Base-by-base conservation (phyloP, 31 red algal species). In the Odonthalia washingtoniensis region DNA sequence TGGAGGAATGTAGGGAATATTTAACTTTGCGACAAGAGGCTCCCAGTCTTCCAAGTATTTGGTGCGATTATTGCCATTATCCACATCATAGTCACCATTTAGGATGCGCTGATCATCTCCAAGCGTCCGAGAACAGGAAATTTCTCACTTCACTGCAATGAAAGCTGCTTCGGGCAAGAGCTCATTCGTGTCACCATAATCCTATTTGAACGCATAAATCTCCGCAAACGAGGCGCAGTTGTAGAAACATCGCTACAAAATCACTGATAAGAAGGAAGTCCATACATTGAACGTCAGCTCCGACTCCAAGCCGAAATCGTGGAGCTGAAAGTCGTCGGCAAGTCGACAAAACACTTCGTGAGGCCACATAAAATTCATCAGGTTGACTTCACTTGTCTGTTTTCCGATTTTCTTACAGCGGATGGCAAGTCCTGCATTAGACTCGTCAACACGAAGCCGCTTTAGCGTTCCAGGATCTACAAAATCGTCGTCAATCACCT, bases 61-160 rank as follows among this genome's bases (percentile, higher is more conserved):
- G n/a, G n/a, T n/a, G n/a, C n/a, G n/a, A n/a, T n/a, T n/a, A n/a
- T n/a, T 61, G 52, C 52, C 52, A 61, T 14, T 24, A 14, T 61
- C 16, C 14, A 61, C 16, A 61, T 17, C 52, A 24, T 61, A 61
- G 52, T 61, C 52, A 61, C 52, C 24, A 24, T 61, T 61, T 24
- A 61, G 24, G 52, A 61, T 61, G 24, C 52, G 52, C 24, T 61
- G 52, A 24, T 61, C 14, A n/a, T n/a, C n/a, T n/a, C n/a, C n/a
- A n/a, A n/a, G n/a, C n/a, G 52, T 61, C 52, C 52, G 16, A 17
- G 52, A 61, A 61, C 52, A 61, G 52, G 52, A 61, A 61, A 61
- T 14, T 61, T 24, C 52, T 61, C 52, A 17, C 52, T 61, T 61
- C 52, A 61, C 24, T 61, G 52, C 52, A 14, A 61, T 61, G 52